Percentiles rank a stretch among this genome's conserved stretches.
Evolutionary conservation across 305 asterid genomes (phyloP).

Genomic region (Fraxinus ornus): DNA sequence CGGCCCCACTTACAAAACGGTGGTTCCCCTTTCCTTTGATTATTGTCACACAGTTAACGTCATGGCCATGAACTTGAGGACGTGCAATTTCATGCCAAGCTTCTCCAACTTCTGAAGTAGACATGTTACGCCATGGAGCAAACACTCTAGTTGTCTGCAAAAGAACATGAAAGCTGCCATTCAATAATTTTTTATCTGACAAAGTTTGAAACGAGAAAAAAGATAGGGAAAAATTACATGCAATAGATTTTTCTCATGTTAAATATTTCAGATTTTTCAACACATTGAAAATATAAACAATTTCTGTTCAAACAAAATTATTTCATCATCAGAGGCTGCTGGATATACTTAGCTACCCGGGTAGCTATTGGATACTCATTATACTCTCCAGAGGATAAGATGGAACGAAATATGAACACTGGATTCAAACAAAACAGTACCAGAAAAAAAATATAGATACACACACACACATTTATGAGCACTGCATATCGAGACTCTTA

Average conservation of each 20-base stretch:
- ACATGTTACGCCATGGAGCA: conserved; percentile 61
- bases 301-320: neutral
- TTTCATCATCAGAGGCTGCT: neutral
- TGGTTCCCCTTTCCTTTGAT: conserved; percentile 84
- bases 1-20: conserved; percentile 86
- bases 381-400: neutral
- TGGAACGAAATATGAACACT: neutral
- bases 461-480: no score
- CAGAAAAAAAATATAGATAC: neutral
- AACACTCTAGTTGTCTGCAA: conserved; percentile 82
- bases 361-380: neutral
- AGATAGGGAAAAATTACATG: neutral
- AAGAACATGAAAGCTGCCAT: conserved; percentile 23
- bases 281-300: neutral
- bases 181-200: conserved; percentile 1
- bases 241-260: neutral
- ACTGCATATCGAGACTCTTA: neutral
- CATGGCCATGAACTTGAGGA: conserved; percentile 98
- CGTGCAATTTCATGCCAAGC: conserved; percentile 97
- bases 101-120: conserved; percentile 43
- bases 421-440: neutral
- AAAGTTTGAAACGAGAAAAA: conserved; percentile 2
- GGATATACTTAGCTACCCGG: neutral
- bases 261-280: neutral
- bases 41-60: conserved; percentile 77